These are phyloP conservation scores for Bothriochloa decipiens DNA, from an alignment of 176 grass and related monocot species.

Conservation along the genomic window DNA sequence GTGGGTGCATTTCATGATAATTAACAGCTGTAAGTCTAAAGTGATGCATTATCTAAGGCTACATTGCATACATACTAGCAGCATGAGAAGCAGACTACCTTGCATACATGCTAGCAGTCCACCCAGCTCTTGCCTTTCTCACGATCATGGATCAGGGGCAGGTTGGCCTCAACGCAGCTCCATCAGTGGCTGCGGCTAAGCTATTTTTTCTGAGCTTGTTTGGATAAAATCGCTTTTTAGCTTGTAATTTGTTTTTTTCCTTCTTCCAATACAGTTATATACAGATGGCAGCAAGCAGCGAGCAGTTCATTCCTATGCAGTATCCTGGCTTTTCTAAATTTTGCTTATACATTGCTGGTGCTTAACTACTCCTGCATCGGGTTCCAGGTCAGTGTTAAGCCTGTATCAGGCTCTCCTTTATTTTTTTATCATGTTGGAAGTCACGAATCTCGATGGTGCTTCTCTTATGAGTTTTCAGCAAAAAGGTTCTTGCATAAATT, in stretches of 20 bases:
- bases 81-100: not conserved
- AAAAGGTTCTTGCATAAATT: not conserved
- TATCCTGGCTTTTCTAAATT: slow-evolving; percentile 70
- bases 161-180: not conserved
- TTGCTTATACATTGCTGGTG: slow-evolving; percentile 85
- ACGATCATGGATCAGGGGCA: not conserved
- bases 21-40: not conserved
- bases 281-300: slow-evolving; percentile 90
- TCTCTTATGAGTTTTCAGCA: slow-evolving; percentile 14
- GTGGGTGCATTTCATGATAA: too few relatives aligned
- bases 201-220: not conserved
- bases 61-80: not conserved
- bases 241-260: slow-evolving; percentile 17
- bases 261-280: slow-evolving; percentile 76
- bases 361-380: slow-evolving; percentile 98
- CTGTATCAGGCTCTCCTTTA: slow-evolving; percentile 28
- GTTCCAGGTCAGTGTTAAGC: slow-evolving; percentile 72
- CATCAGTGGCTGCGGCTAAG: not conserved
- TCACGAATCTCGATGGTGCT: not conserved
- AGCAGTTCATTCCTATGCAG: slow-evolving; percentile 54
- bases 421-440: not conserved
- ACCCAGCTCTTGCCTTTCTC: not conserved
- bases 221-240: not conserved
- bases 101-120: not conserved
- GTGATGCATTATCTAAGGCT: not conserved